Base-by-base conservation (phyloP, 495 filamentous ascomycete genomes). In the Penicillium crystallinum region DNA sequence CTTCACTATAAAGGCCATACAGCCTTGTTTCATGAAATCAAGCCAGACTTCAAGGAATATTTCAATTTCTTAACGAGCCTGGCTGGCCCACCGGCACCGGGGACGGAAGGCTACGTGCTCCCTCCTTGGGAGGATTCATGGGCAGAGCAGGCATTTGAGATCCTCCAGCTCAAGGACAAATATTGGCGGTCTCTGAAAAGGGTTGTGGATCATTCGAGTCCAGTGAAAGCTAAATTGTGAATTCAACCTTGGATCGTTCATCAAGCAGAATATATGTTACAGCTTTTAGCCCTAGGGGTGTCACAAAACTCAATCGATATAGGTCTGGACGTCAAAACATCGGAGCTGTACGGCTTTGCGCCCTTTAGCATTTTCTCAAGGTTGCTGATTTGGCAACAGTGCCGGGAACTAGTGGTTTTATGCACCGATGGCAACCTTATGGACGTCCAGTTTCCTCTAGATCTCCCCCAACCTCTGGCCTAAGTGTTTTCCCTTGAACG, bases 11-110 rank as follows among this genome's bases (percentile, higher is more conserved):
- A 67, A 25, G 77, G 76, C 0, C 69, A 74, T 42, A 70, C 69
- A 0, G 59, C 65, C 2, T 56, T 65, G 5, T 81, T 79, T 25
- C 70, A 72, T 6, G 53, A 72, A 34, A 63, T 79, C 11, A 69
- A 68, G 47, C 75, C 77, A 1, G 74, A 79, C 46, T 79, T 79
- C 50, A 67, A 70, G 57, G 72, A 75, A 6, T 79, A 79, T 52
- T 81, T 79, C 52, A 68, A 75, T 53, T 60, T 57, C 9, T 40
- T 78, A 40, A 48, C 70, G 15, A 55, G 35, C 0, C 38, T 78
- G 30, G 73, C 76, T 15, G 76, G 77, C 0, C 63, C 72, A 14
- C 62, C 69, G 0, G 61, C 68, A 2, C 35, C 53, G 21, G 71
- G 64, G 10, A 74, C 66, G 1, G 67, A 58, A 1, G 70, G 63